phyloP scores from a whole-genome alignment of 1,284 basidiomycete species.

The Amylostereum chailletii region DNA sequence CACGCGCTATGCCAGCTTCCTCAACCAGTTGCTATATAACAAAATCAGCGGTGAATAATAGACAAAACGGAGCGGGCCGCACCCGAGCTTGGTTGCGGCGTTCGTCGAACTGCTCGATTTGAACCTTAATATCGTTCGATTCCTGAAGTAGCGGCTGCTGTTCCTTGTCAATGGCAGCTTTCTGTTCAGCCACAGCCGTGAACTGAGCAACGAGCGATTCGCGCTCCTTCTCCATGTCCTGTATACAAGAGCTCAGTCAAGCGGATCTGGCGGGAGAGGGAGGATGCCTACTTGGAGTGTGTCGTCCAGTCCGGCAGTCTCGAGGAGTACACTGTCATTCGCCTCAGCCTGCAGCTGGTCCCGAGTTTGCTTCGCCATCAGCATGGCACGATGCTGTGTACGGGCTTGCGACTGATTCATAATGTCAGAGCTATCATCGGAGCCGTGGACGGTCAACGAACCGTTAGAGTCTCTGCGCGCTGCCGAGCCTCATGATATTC shows the following conservation, averaged over 20 bases:
- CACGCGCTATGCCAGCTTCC: conserved; percentile 33
- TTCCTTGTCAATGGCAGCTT: conserved; percentile 31
- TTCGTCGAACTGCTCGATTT: conserved; percentile 41
- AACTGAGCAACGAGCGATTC: conserved; percentile 40
- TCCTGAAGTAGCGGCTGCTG: conserved; percentile 32
- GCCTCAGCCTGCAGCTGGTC: conserved; percentile 47
- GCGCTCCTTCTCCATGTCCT: conserved; percentile 54
- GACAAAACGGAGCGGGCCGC: conserved; percentile 11
- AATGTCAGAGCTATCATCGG: too few relatives aligned
- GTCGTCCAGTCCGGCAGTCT: conserved; percentile 57
- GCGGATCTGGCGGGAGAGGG: background rate
- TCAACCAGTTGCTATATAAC: conserved; percentile 25
- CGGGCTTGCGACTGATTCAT: conserved; percentile 19
- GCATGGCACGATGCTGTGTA: conserved; percentile 18
- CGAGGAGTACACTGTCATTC: conserved; percentile 68
- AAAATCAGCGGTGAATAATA: background rate
- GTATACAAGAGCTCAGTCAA: conserved; percentile 1
- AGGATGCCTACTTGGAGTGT: conserved; percentile 35
- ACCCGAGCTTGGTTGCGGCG: conserved; percentile 32
- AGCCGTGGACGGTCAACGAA: background rate
- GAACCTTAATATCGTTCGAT: conserved; percentile 33
- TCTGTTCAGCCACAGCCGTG: conserved; percentile 31
- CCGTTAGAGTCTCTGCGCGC: conserved; percentile 1
- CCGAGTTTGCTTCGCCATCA: conserved; percentile 23
- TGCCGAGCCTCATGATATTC: conserved; percentile 4